Base-by-base conservation (phyloP, 371 early-diverging fungal genomes). In the Nematocida ironsii region DNA sequence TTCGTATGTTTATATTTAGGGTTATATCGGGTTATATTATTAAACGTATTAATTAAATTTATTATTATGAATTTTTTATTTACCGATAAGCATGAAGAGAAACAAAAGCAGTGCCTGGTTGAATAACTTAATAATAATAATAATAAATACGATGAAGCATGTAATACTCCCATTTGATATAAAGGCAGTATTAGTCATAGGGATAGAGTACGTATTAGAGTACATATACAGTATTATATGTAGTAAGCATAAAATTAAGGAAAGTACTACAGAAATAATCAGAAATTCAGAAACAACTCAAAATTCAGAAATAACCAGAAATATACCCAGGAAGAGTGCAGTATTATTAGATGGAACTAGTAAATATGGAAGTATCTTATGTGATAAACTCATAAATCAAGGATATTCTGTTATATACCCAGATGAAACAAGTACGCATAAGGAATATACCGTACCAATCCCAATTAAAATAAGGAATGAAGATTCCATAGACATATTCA, bases 371-470 rank as follows among this genome's bases (percentile, higher is more conserved):
- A 23, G 6, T 16, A 13, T 64, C 40, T 2, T 64, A 42, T 2
- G 27, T 1, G 23, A 64, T 9, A 13, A 45, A 3, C 80, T 78
- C 6, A 55, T 58, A 60, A 40, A 33, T 0, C 4, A 20, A 1
- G 69, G 80, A 60, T 78, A 78, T 48, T 47, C 20, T 40, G 80
- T 78, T n/a, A 25, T 70, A n/a, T 56, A 57, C n/a, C 80, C 80
- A 9, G 42, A n/a, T 18, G 42, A 45, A 39, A 7, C n/a, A 33
- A 2, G 20, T 5, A 39, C 1, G 5, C n/a, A 54, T 13, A 2
- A 1, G 11, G 73, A 73, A 1, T 40, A 33, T 6, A 42, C 9
- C 9, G n/a, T 39, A 42, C 13, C 23, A 0, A 69, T 78, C 6
- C 69, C 44, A 1, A n/a, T 61, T 23, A 55, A 25, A 54, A 78